These are phyloP conservation scores for Calocybe indica DNA, from an alignment of 768 basidiomycete species.

Conservation along the genomic window DNA sequence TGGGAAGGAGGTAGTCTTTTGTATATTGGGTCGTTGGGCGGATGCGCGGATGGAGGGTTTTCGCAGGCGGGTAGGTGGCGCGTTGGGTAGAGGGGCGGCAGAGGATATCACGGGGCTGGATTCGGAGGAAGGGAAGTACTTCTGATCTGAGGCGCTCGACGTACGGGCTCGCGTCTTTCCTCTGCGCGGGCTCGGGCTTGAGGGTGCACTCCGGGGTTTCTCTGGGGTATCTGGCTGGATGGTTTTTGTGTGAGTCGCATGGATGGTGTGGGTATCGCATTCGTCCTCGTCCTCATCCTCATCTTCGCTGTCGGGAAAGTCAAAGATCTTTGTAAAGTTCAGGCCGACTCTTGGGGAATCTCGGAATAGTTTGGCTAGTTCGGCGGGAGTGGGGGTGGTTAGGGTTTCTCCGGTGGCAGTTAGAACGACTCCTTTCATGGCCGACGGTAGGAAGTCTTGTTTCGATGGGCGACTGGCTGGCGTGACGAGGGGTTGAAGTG, in stretches of 20 bases:
- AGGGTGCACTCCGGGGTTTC: constrained; percentile 29
- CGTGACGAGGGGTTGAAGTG: constrained; percentile 38
- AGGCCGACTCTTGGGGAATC: constrained; percentile 66
- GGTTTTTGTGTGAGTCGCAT: neutral
- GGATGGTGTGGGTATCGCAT: constrained; percentile 11
- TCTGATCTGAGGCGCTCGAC: constrained; percentile 13
- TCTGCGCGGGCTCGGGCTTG: constrained; percentile 42
- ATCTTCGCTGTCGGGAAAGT: constrained; percentile 45
- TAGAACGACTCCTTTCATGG: constrained; percentile 75
- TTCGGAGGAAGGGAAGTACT: neutral
- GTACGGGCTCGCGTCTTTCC: constrained; percentile 26
- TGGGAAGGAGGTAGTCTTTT: constrained; percentile 17
- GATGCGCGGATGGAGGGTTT: constrained; percentile 51
- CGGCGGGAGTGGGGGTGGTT: constrained; percentile 63
- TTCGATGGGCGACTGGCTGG: constrained; percentile 38
- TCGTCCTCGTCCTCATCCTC: constrained; percentile 18
- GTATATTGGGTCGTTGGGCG: constrained; percentile 22
- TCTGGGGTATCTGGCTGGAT: constrained; percentile 18
- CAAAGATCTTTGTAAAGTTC: constrained; percentile 76
- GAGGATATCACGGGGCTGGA: too few species aligned
- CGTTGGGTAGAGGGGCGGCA: neutral
- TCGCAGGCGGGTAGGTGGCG: constrained; percentile 44
- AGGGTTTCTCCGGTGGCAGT: constrained; percentile 74
- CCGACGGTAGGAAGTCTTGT: constrained; percentile 36
- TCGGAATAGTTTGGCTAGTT: constrained; percentile 61